Evolutionary conservation across 441 rosid species (phyloP).

Genomic region (Euphorbia celastroides): DNA sequence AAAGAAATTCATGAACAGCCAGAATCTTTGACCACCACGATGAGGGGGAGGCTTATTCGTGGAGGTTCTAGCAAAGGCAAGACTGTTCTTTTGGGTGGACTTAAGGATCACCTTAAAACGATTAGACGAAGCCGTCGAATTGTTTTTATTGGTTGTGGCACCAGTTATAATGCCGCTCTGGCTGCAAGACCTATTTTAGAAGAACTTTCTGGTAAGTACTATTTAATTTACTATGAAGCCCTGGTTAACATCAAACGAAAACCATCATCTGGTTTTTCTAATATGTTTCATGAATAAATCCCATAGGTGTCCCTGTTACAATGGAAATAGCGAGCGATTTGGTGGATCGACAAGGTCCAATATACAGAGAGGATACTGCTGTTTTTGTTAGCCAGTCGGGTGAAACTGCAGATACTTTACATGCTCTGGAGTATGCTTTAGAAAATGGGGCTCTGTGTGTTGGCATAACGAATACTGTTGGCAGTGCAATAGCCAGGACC

Average conservation of each 20-base stretch:
- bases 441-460: conserved; percentile 94
- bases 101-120: conserved; percentile 92
- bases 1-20: conserved; percentile 98
- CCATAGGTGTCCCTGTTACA: conserved; percentile 78
- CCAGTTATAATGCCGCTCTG: conserved; percentile 93
- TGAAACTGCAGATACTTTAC: conserved; percentile 94
- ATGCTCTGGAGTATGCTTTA: conserved; percentile 78
- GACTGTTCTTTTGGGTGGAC: conserved; percentile 85
- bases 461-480: conserved; percentile 94
- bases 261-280: conserved; percentile 5
- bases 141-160: conserved; percentile 91
- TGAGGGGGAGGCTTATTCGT: conserved; percentile 92
- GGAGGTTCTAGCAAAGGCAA: conserved; percentile 79
- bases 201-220: conserved; percentile 80
- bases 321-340: conserved; percentile 99
- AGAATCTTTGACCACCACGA: conserved; percentile 86
- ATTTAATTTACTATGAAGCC: conserved; percentile 3
- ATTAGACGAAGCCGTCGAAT: conserved; percentile 82
- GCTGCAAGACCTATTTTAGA: conserved; percentile 91
- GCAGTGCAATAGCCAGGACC: conserved; percentile 89
- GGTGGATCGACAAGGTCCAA: conserved; percentile 90
- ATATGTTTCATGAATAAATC: background rate
- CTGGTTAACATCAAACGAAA: conserved; percentile 5
- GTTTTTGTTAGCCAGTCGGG: conserved; percentile 98
- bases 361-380: conserved; percentile 95